phyloP scores from a whole-genome alignment of 164 flowering plant genomes.

The Annona squamosa region DNA sequence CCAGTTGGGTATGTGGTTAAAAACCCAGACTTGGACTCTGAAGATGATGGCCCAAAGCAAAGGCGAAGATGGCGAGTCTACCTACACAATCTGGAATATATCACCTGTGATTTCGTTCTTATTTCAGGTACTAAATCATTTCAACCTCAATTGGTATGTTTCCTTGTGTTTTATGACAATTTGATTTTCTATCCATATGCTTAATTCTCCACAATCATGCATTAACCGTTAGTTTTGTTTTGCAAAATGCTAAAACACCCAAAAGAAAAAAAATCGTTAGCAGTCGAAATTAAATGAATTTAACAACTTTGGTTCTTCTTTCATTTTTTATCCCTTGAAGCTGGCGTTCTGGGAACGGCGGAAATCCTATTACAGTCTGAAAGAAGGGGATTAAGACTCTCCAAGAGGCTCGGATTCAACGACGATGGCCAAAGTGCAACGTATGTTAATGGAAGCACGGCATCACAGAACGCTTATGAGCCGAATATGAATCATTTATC shows the following conservation, averaged over 20 bases:
- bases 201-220: no score
- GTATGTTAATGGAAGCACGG: conserved; percentile 40
- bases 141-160: not conserved
- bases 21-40: conserved; percentile 15
- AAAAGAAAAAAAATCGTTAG: no score
- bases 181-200: no score
- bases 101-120: conserved; percentile 42
- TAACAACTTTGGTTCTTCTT: not conserved
- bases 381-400: conserved; percentile 44
- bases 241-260: no score
- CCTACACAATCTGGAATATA: conserved; percentile 37
- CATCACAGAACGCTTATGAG: conserved; percentile 39
- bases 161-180: not conserved
- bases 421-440: conserved; percentile 49
- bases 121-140: conserved; percentile 35
- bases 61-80: conserved; percentile 50
- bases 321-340: conserved; percentile 15
- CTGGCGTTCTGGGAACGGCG: conserved; percentile 53
- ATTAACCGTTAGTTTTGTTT: no score
- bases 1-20: conserved; percentile 34
- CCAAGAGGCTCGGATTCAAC: conserved; percentile 47
- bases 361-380: conserved; percentile 42
- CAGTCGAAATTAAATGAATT: no score
- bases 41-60: conserved; percentile 10
- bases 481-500: conserved; percentile 27